Evolutionary conservation across 2,329 filamentous ascomycete genomes (phyloP).

Genomic region (Cephalotrichum gorgonifer): DNA sequence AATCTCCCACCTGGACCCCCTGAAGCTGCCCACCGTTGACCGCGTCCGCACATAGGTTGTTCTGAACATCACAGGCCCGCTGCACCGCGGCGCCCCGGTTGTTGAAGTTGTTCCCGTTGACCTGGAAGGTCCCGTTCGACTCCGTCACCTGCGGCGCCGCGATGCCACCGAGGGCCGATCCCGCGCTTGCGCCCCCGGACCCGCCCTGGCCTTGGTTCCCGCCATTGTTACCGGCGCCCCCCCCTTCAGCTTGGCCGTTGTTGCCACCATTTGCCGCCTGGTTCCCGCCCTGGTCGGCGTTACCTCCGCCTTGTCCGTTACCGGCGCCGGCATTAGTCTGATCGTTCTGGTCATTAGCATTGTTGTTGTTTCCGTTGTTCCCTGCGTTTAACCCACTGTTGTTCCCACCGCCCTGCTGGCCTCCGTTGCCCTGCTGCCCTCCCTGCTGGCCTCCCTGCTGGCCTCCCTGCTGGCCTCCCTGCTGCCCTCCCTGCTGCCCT

Average conservation of each 20-base stretch:
- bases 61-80: constrained; percentile 53
- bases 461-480: constrained; percentile 10
- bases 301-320: constrained; percentile 5
- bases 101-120: constrained; percentile 48
- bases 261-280: constrained; percentile 6
- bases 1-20: constrained; percentile 35
- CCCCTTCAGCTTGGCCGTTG: constrained; percentile 11
- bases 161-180: constrained; percentile 36
- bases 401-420: constrained; percentile 7
- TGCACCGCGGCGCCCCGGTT: constrained; percentile 44
- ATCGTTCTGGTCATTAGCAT: constrained; percentile 6
- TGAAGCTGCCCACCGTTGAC: constrained; percentile 37
- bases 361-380: constrained; percentile 6
- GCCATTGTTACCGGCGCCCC: constrained; percentile 9
- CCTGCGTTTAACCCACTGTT: constrained; percentile 7
- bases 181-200: constrained; percentile 16
- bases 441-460: constrained; percentile 12
- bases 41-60: constrained; percentile 47
- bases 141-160: constrained; percentile 38
- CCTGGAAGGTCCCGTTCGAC: constrained; percentile 41
- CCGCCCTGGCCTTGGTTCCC: constrained; percentile 8
- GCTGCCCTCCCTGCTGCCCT: constrained; percentile 5
- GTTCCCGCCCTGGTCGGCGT: constrained; percentile 6
- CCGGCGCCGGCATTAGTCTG: constrained; percentile 7
- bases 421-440: constrained; percentile 6